Evolutionary conservation across 495 filamentous ascomycete genomes (phyloP), one percentile per base, ranked within the genome.

Genomic region (Neurospora tetrasperma): DNA sequence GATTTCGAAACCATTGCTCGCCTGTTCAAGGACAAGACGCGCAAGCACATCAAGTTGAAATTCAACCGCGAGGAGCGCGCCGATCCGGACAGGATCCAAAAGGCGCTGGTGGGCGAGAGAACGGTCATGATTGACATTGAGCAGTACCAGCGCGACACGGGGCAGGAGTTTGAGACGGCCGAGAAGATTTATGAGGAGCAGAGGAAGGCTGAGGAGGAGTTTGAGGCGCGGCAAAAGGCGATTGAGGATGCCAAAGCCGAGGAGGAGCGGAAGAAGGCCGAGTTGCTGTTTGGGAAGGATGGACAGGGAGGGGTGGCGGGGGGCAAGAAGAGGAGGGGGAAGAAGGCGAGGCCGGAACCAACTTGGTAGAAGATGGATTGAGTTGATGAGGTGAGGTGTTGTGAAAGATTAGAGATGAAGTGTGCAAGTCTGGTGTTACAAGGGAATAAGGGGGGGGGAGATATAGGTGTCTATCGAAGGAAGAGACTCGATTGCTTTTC

Each of bases 31-130:
- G 88, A 88, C 40, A 87, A 91, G 27, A 92, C 85, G 35, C 86
- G 96, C 69, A 88, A 90, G 20, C 89, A 93, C 76, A 89, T 98
- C 79, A 97, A 98, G 83, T 81, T 91, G 68, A 99, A 98, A 80
- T 99, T 96, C 83, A 92, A 91, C 75, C 92, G 91, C 71, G 96
- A 99, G 81, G 96, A 98, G 82, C 85, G 89, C n/a, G 83, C 87
- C n/a, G 85, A 93, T 75, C 89, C 92, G 4, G 79, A 84, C 16
- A 86, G 88, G 66, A 88, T 99, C 75, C 90, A 90, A 54, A 85
- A 85, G 6, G 89, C 91, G 1, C 84, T 98, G 8, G 81, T 90
- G 66, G 84, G 83, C 48, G 85, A 88, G 31, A 88, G 89, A 62
- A 84, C 83, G 9, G 83, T 89, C 69, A 72, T 76, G 43, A 89